Evolutionary conservation across 352 stramenopile genomes (phyloP), one percentile per base, ranked within the genome.

Genomic region (Globisporangium mamillatum): DNA sequence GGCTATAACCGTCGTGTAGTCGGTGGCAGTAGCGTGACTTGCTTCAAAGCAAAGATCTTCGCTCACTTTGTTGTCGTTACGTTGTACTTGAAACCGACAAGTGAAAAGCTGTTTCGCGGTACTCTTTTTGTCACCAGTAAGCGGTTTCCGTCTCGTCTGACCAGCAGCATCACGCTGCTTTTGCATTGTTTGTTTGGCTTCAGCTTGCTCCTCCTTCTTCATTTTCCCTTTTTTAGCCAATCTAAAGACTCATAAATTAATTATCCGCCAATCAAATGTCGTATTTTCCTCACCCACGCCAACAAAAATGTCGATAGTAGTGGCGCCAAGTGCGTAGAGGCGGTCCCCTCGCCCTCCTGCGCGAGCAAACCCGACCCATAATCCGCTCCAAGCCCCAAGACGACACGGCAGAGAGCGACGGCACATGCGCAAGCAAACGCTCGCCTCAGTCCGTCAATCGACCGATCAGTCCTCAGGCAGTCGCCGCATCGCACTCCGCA

Each of bases 1-100:
- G 63, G 52, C 63, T 68, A 63, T 62, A 68, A 32, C 53, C 63
- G 36, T 22, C 29, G 8, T 20, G 14, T 9, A 57, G 32, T 38
- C 20, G 27, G 63, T 69, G 67, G 63, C 67, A 73, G 25, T 44
- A 73, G 62, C 32, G 36, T 34, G 14, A 55, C n/a, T 20, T 32
- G 34, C 14, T 29, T 38, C 24, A 55, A 34, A 55, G 36, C 14
- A 6, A 22, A 29, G 29, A 24, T 4, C 34, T 14, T 61, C 29
- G 5, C 46, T 61, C 34, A 29, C 29, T 1, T 29, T 25, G 36
- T 24, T 46, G 55, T 46, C 55, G 55, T n/a, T 60, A 5, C 27
- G 18, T 60, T 41, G 54, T 41, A 20, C n/a, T 27, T 46, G 29
- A 48, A 48, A 48, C 14, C 12, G 14, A 48, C 38, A 48, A 48